Percentiles rank a stretch among this genome's conserved stretches.
These are phyloP conservation scores for Hanseniaspora pseudoguilliermondii DNA, from an alignment of 805 yeast genomes.

Conservation along the genomic window DNA sequence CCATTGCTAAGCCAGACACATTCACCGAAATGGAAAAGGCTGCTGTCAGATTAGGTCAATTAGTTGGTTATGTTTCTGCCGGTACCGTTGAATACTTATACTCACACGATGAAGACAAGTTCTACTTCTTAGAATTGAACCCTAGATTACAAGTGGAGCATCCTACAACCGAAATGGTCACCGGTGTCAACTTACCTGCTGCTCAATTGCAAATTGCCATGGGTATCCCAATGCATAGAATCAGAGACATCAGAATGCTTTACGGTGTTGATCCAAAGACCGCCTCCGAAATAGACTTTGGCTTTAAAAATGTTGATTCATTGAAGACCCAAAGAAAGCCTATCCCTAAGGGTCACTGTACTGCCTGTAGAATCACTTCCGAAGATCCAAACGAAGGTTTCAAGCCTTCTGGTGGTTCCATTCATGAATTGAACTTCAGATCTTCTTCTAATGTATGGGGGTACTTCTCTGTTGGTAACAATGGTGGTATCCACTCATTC, in stretches of 20 bases:
- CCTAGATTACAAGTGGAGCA: constrained; percentile 99
- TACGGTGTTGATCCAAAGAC: constrained; percentile 96
- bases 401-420: constrained; percentile 94
- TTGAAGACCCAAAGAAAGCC: constrained; percentile 79
- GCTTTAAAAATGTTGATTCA: constrained; percentile 61
- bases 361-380: constrained; percentile 97
- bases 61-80: constrained; percentile 97
- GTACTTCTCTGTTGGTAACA: constrained; percentile 91
- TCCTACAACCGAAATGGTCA: constrained; percentile 99
- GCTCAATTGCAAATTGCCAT: constrained; percentile 97
- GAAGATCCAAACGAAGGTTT: constrained; percentile 99
- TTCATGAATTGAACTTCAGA: constrained; percentile 92
- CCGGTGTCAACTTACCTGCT: constrained; percentile 95
- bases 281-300: constrained; percentile 79
- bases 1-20: constrained; percentile 76
- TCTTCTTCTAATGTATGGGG: constrained; percentile 99
- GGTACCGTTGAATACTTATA: constrained; percentile 98
- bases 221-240: constrained; percentile 97
- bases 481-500: constrained; percentile 93
- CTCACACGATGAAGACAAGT: constrained; percentile 85
- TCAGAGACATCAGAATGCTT: constrained; percentile 78
- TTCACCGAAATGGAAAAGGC: constrained; percentile 90
- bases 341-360: constrained; percentile 93
- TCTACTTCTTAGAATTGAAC: constrained; percentile 89
- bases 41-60: constrained; percentile 90